Evolutionary conservation across 345 rosid genomes (phyloP), one percentile per base, ranked within the genome.

Genomic region (Lumnitzera racemosa): DNA sequence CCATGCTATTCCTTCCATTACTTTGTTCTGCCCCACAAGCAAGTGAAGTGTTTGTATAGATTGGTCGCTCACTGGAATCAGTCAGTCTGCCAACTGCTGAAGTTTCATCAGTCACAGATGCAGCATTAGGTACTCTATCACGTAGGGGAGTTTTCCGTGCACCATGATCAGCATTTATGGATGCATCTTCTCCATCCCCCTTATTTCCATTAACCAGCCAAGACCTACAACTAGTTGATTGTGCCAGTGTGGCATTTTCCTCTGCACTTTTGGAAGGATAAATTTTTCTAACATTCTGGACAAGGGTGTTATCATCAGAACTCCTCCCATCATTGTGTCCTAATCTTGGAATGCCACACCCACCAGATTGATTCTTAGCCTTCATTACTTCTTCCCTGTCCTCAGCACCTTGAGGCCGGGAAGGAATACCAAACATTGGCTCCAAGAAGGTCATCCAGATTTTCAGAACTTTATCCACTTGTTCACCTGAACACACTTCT

Each of bases 361-460:
- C 84, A 16, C 63, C 67, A 62, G 69, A 56, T 63, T 75, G 86
- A 68, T 66, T 83, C 56, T 76, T 82, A 55, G 88, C 75, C 76
- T 80, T 87, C 47, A 81, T 80, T 62, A 71, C 87, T 75, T 84
- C 96, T 77, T 88, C 89, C 54, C 72, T 83, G 75, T 90, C 92
- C 80, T 86, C 92, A 23, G 89, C 78, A 68, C 95, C 92, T 63
- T 81, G 88, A 72, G 95, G 86, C 25, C 97, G 87, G 64, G 82
- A 76, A 72, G 96, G 81, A 76, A 84, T 87, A 55, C 95, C 92
- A 41, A 90, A 74, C 61, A 84, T 61, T 49, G 96, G 99, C 63
- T 90, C 99, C 76, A 94, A 68, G 72, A 94, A 88, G n/a, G 87
- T 84, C 57, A 87, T 90, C 97, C 99, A 94, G 51, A 94, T 77